Base-by-base conservation (phyloP, 1,284 basidiomycete species). In the Naganishia liquefaciens region DNA sequence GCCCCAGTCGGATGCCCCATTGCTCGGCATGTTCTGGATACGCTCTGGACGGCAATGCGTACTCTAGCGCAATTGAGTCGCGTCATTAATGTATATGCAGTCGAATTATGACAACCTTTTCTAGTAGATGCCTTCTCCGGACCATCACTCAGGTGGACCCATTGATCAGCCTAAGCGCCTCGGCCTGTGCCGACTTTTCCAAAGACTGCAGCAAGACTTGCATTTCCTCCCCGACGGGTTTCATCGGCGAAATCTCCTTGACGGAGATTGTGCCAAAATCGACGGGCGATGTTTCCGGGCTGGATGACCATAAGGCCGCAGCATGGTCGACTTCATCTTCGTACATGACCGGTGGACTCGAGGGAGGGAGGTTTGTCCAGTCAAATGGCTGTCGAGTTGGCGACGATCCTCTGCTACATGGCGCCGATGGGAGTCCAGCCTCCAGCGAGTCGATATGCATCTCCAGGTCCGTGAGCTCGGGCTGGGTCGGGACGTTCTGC, bases 201-300 rank as follows among this genome's bases (percentile, higher is more conserved):
- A 49, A 6, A 21, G 37, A 19, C 44, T 40, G 23, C 33, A 60
- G 15, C 5, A 60, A 39, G 21, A 40, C 33, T 40, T 60, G 27
- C 57, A 60, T 60, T 7, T 33, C 42, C 19, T 33, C 51, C 11
- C 51, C 51, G 23, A 27, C 40, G n/a, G 46, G 46, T 46, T 49
- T 60, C 46, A 60, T 25, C n/a, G 57, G 57, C 46, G 57, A 60
- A 13, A 60, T 23, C 17, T 60, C 57, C 33, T 50, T 60, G 43
- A 50, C 57, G 33, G 57, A 60, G 33, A 60, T 60, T 17, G 57
- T 60, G 10, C 57, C 57, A 39, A 60, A 60, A 25, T 60, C 57
- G 21, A 60, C 57, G 21, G 57, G 57, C 28, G 57, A 60, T 40
- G 57, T 60, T 17, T 50, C 46, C 2, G 57, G 57, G 40, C 57